Evolutionary conservation across 495 filamentous ascomycete genomes (phyloP), one percentile per base, ranked within the genome.

Genomic region (Monascus purpureus): DNA sequence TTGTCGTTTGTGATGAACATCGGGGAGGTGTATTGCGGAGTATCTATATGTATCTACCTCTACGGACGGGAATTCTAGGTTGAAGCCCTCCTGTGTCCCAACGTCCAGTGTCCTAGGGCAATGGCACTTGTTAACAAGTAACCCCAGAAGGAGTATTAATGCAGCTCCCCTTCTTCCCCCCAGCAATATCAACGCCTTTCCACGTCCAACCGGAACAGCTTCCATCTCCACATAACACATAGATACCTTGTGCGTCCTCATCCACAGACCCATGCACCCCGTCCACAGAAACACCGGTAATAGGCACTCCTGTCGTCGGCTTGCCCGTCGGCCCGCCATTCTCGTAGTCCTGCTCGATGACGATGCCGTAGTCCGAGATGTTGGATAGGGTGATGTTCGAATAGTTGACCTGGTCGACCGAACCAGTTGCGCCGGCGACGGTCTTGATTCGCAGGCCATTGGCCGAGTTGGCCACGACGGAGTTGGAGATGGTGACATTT

Each of bases 291-390:
- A 80, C 40, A 19, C 57, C 61, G 9, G 70, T 76, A 39, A 81
- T 77, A 2, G 69, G 63, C 16, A 80, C 65, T 13, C 75, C 73
- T 25, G 43, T 65, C 2, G 75, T 76, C 12, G 75, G 68, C 2
- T 34, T 68, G n/a, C 73, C 73, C 16, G 67, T 75, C 2, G 65
- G 72, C 40, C 54, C 56, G 22, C 73, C 75, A 38, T 75, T 75
- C 57, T 70, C 51, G 42, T 80, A 82, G 48, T 79, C 74, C 52
- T 82, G 77, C 53, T 81, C 54, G 28, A 82, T 70, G 37, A 76
- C 59, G 29, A 82, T 70, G 29, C 75, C 77, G 45, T 79, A 74
- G 16, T 67, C 63, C 28, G 61, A 53, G 45, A 78, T 77, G 15
- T 54, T 50, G 30, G 59, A 63, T 3, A 80, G 61, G 8, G 55